Evolutionary conservation across 441 rosid genomes (phyloP).

Genomic region (California macrophylla): DNA sequence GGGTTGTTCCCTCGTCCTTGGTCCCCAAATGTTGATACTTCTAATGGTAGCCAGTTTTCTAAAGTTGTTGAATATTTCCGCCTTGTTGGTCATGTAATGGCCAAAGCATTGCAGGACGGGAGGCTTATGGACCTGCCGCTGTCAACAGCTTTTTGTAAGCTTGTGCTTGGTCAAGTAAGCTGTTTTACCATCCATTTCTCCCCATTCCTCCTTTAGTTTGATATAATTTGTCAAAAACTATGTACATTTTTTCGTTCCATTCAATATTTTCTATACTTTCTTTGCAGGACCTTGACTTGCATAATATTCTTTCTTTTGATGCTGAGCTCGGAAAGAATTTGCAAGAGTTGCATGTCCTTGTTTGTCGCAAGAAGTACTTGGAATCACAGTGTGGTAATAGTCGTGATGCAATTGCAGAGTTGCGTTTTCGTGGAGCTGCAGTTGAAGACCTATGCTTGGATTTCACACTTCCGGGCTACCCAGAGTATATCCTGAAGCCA

Average conservation of each 20-base stretch:
- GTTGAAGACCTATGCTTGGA: conserved; percentile 84
- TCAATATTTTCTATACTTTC: neutral
- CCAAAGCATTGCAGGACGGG: conserved; percentile 99
- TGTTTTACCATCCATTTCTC: neutral
- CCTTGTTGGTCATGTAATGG: conserved; percentile 92
- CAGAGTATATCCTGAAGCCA: conserved; percentile 63
- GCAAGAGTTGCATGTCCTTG: conserved; percentile 72
- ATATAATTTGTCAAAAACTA: neutral
- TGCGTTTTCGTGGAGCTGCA: conserved; percentile 49
- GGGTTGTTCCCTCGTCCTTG: conserved; percentile 95
- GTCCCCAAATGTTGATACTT: conserved; percentile 58
- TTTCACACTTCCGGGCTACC: conserved; percentile 93
- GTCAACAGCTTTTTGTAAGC: conserved; percentile 77
- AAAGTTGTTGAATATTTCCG: conserved; percentile 82
- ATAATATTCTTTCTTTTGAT: conserved; percentile 75
- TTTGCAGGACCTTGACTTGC: conserved; percentile 93
- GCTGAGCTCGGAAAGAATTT: conserved; percentile 74
- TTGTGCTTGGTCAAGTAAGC: conserved; percentile 78
- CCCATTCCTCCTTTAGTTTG: neutral
- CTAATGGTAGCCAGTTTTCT: conserved; percentile 65
- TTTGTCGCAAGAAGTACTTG: conserved; percentile 61
- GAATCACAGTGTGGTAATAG: conserved; percentile 41
- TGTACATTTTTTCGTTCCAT: neutral
- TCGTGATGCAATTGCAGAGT: conserved; percentile 30
- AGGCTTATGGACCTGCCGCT: conserved; percentile 84